A percentile compares a stretch with the other conserved stretches of the same genome.
phyloP scores from a whole-genome alignment of 306 rosid genomes.

The Betula pendula region DNA sequence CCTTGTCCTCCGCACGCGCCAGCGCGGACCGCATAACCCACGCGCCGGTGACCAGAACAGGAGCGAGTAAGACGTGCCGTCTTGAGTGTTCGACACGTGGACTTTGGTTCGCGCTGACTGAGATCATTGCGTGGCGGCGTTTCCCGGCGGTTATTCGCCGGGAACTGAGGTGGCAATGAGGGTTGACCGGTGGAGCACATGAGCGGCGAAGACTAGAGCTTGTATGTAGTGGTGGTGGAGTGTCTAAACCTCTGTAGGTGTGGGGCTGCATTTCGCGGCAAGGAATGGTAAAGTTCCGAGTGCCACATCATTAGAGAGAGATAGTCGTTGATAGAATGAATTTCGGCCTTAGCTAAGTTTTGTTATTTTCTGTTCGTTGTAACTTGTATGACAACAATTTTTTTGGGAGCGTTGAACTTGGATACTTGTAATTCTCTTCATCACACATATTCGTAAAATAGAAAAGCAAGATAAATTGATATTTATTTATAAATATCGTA shows the following conservation, averaged over 20 bases:
- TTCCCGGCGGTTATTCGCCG: constrained; percentile 30
- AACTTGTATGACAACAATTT: background rate
- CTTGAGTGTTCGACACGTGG: constrained; percentile 20
- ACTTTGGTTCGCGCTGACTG: background rate
- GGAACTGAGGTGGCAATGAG: constrained; percentile 19
- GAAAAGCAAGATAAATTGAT: too few species aligned
- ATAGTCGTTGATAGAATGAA: constrained; percentile 9
- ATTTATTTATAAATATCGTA: too few species aligned
- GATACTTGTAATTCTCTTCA: background rate
- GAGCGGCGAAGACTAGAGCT: constrained; percentile 28
- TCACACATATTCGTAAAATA: background rate
- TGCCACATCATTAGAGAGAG: background rate
- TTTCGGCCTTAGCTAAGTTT: constrained; percentile 18
- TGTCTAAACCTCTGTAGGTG: constrained; percentile 39
- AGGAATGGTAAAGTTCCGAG: constrained; percentile 22
- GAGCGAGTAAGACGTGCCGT: constrained; percentile 58
- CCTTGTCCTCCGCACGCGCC: constrained; percentile 56
- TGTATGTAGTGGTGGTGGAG: constrained; percentile 32
- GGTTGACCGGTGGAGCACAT: constrained; percentile 19
- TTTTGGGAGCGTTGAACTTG: background rate
- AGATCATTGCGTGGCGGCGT: constrained; percentile 27
- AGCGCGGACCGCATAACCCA: constrained; percentile 55
- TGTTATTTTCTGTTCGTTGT: background rate
- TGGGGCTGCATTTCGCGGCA: constrained; percentile 54
- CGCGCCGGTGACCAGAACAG: constrained; percentile 64